phyloP scores from a whole-genome alignment of 2,329 filamentous ascomycete species.

The Verruconis gallopava region DNA sequence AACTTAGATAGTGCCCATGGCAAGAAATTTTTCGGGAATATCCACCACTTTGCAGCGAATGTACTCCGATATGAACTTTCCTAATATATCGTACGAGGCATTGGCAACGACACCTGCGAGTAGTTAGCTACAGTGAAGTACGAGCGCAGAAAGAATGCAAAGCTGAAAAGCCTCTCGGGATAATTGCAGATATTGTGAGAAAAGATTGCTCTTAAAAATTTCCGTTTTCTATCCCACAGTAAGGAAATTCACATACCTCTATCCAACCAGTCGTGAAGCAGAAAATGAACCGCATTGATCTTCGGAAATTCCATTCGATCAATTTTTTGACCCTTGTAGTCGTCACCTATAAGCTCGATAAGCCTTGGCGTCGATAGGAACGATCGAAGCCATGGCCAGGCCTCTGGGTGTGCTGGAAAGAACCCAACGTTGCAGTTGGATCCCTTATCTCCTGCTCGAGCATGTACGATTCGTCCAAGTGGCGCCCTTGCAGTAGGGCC shows the following conservation, averaged over 20 bases:
- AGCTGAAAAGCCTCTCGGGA: too few species aligned
- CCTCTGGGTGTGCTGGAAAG: slow-evolving; percentile 9
- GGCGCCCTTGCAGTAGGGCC: slow-evolving; percentile 24
- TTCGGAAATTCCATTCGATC: slow-evolving; percentile 9
- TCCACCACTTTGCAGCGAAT: slow-evolving; percentile 21
- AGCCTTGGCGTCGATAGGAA: slow-evolving; percentile 15
- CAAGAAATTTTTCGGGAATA: slow-evolving; percentile 6
- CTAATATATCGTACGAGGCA: slow-evolving; percentile 9
- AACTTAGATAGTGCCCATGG: not conserved
- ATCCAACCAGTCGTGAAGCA: slow-evolving; percentile 9
- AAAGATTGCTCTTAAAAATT: too few species aligned
- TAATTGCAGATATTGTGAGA: too few species aligned
- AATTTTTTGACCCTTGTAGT: slow-evolving; percentile 8
- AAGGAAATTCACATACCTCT: too few species aligned
- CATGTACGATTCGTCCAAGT: slow-evolving; percentile 23
- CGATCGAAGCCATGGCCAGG: slow-evolving; percentile 7
- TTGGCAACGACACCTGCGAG: slow-evolving; percentile 6
- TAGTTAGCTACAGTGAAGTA: too few species aligned
- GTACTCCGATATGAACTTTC: slow-evolving; percentile 22
- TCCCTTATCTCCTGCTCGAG: slow-evolving; percentile 18
- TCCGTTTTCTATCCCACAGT: too few species aligned
- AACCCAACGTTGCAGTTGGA: slow-evolving; percentile 16
- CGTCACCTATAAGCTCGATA: slow-evolving; percentile 10
- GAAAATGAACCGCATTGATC: slow-evolving; percentile 9
- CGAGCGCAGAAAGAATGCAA: too few species aligned